phyloP scores from a whole-genome alignment of 108 stramenopile genomes.

The Nitzschia sp. region DNA sequence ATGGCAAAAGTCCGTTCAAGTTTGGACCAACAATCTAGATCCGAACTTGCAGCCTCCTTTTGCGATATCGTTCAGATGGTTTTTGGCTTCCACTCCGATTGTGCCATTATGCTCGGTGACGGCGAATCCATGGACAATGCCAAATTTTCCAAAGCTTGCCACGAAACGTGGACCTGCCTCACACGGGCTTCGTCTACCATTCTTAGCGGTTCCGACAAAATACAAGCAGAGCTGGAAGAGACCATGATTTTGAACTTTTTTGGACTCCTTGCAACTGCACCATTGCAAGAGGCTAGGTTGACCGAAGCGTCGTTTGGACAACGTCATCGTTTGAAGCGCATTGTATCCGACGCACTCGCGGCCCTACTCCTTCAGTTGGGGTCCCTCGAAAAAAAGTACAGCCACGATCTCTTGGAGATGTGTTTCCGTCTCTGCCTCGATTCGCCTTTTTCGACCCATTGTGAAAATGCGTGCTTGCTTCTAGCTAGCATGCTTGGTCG shows the following conservation, averaged over 20 bases:
- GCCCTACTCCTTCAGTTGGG: neutral
- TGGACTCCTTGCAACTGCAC: neutral
- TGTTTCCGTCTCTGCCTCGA: conserved; percentile 17
- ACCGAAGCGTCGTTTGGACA: conserved; percentile 1
- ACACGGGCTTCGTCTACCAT: neutral
- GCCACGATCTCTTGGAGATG: conserved; percentile 18
- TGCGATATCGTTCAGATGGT: conserved; percentile 12
- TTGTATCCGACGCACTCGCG: neutral
- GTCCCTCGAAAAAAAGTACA: neutral
- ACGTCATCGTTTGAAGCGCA: neutral
- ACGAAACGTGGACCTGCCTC: conserved; percentile 19
- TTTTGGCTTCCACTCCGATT: neutral
- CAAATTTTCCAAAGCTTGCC: conserved; percentile 2
- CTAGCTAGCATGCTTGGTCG: neutral
- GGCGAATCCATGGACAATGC: neutral
- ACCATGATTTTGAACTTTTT: conserved; percentile 19
- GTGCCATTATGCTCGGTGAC: neutral
- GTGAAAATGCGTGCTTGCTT: conserved; percentile 34
- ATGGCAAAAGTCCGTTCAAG: neutral
- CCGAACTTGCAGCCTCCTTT: neutral
- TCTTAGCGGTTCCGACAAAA: neutral
- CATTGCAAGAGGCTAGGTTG: neutral
- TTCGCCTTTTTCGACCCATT: conserved; percentile 33
- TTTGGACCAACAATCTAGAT: neutral
- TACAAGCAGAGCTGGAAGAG: conserved; percentile 8